Evolutionary conservation across 345 rosid genomes (phyloP).

Genomic region (Eucalyptus viminalis): DNA sequence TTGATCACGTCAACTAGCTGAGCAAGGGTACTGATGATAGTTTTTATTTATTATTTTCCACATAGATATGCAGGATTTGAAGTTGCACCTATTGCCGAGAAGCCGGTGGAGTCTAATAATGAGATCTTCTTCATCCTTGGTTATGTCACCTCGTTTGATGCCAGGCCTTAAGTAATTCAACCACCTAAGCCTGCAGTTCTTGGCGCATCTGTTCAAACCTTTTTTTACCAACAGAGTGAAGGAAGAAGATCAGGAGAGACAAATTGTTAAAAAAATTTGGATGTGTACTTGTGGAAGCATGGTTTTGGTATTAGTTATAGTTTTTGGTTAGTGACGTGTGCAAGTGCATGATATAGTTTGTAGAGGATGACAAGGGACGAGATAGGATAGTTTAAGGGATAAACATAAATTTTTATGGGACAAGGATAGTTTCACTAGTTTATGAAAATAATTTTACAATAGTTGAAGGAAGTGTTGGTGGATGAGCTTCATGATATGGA

Average conservation of each 20-base stretch:
- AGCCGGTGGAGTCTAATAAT: slow-evolving; percentile 1
- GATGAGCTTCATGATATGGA: no score
- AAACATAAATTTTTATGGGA: no score
- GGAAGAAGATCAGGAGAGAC: not conserved
- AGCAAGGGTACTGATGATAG: not conserved
- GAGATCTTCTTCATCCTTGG: slow-evolving; percentile 21
- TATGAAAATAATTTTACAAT: no score
- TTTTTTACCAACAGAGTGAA: not conserved
- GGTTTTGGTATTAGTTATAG: no score
- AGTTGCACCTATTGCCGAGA: slow-evolving; percentile 18
- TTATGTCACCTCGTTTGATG: slow-evolving; percentile 21
- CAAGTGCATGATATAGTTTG: no score
- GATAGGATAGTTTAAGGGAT: no score
- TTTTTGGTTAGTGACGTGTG: no score
- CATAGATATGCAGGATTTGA: not conserved
- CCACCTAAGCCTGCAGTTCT: slow-evolving; percentile 30
- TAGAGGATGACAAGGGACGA: no score
- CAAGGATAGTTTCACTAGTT: no score
- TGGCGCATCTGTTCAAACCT: slow-evolving; percentile 27
- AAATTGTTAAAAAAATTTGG: no score
- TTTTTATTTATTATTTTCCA: not conserved
- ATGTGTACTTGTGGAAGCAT: no score
- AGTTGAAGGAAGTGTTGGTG: no score
- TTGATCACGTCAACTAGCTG: not conserved
- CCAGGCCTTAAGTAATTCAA: slow-evolving; percentile 21